Evolutionary conservation across 345 rosid genomes (phyloP), one percentile per base, ranked within the genome.

Genomic region (Moricandia moricandioides): DNA sequence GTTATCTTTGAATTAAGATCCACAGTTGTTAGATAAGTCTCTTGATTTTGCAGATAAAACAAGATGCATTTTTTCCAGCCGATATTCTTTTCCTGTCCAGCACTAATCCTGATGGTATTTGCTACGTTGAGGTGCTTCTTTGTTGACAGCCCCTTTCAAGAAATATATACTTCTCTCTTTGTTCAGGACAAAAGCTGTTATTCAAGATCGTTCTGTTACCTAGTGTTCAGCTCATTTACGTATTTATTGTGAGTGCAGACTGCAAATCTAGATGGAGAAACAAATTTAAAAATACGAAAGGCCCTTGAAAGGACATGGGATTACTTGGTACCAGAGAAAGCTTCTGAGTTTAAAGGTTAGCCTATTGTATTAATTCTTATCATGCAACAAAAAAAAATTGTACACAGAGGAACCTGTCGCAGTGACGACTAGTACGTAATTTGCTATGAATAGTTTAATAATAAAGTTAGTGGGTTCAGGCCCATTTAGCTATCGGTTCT

Each of bases 301-400:
- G 99, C 92, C 14, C 86, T 92, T 72, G 99, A 92, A 80, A 87
- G 85, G 84, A 95, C 99, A 29, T 90, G 99, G 99, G 99, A 95
- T 90, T 95, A 84, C 85, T 59, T 86, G 76, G 82, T 84, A 68
- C 82, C 99, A 54, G 97, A 95, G 71, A 89, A 86, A 74, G 96
- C 92, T 21, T 79, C 77, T 40, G 97, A 92, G 74, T 92, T 95
- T 62, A 90, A 88, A 88, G 97, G 99, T 92, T 69, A 64, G 37
- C 51, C 30, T 43, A 55, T 62, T 61, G 17, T 21, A 14, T 59
- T 61, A 39, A 49, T 71, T 65, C n/a, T 54, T 30, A 51, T 63
- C 35, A n/a, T 64, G 27, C 51, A 1, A 29, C 31, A 29, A 29
- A 29, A 29, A 16, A 14, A 57, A 24, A 13, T 29, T 45, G 43